phyloP scores from a whole-genome alignment of 2,329 filamentous ascomycete genomes.

The Geoglossum cookeanum region DNA sequence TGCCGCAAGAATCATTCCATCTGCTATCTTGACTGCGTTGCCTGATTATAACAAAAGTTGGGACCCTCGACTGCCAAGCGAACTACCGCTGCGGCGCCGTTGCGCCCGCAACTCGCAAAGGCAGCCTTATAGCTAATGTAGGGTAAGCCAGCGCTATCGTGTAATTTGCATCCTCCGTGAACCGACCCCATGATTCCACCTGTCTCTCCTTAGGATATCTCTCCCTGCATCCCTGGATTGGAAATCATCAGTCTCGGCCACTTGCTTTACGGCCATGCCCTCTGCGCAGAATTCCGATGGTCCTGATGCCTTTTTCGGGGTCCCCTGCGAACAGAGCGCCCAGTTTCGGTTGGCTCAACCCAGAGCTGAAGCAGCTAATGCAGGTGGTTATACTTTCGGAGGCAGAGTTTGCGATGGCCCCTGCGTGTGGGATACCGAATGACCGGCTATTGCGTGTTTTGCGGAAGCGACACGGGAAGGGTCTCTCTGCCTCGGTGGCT shows the following conservation, averaged over 20 bases:
- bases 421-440: not conserved
- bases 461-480: not conserved
- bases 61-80: not conserved
- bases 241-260: not conserved
- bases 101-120: not conserved
- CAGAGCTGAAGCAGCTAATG: conserved; percentile 1
- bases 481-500: not conserved
- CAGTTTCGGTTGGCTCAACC: not conserved
- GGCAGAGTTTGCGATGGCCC: not conserved
- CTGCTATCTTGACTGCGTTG: not conserved
- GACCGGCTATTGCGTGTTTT: not conserved
- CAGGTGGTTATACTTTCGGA: conserved; percentile 1
- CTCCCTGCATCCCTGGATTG: not conserved
- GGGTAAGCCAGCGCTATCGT: not conserved
- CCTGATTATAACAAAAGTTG: not conserved
- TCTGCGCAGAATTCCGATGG: not conserved
- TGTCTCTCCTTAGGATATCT: not conserved
- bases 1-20: not conserved
- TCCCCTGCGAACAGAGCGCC: not conserved
- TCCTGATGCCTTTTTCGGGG: not conserved
- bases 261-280: not conserved
- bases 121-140: not conserved
- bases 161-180: not conserved
- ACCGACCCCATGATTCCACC: not conserved
- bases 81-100: not conserved